A percentile compares a stretch with the other conserved stretches of the same genome.
These are phyloP conservation scores for Neopestalotiopsis rosae DNA, from an alignment of 2,329 filamentous ascomycete species.

Conservation along the genomic window DNA sequence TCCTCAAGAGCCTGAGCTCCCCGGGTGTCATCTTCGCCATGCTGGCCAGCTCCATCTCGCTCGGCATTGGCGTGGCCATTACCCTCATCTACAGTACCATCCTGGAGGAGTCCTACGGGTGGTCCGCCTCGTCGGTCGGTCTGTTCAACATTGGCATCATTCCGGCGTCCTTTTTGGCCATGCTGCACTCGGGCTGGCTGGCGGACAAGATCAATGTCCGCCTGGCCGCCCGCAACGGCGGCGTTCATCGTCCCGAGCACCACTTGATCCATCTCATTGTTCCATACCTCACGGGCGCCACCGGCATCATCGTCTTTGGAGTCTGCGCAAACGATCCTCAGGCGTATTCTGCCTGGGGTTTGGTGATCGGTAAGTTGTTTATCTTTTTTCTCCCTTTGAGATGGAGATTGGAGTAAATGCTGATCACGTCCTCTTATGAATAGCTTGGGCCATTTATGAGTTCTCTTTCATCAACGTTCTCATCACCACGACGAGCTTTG, in stretches of 20 bases:
- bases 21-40: slow-evolving; percentile 45
- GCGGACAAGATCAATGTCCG: slow-evolving; percentile 26
- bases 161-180: slow-evolving; percentile 42
- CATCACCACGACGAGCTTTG: slow-evolving; percentile 38
- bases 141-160: slow-evolving; percentile 55
- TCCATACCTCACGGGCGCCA: slow-evolving; percentile 18
- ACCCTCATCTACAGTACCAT: slow-evolving; percentile 44
- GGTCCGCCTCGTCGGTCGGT: slow-evolving; percentile 40
- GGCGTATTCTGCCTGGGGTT: slow-evolving; percentile 17
- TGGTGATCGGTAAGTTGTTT: slow-evolving; percentile 11
- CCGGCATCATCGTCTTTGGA: slow-evolving; percentile 26
- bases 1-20: slow-evolving; percentile 31
- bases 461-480: slow-evolving; percentile 33
- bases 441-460: slow-evolving; percentile 36
- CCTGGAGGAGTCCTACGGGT: slow-evolving; percentile 38
- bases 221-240: slow-evolving; percentile 27
- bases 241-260: slow-evolving; percentile 29
- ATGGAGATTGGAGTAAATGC: background rate
- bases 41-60: slow-evolving; percentile 40
- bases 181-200: slow-evolving; percentile 27
- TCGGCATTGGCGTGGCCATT: slow-evolving; percentile 43
- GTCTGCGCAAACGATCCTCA: slow-evolving; percentile 24
- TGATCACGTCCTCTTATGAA: slow-evolving; percentile 26
- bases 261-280: slow-evolving; percentile 24
- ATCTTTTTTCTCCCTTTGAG: background rate